phyloP scores from a whole-genome alignment of 2,329 filamentous ascomycete genomes.

The Hortaea werneckii region DNA sequence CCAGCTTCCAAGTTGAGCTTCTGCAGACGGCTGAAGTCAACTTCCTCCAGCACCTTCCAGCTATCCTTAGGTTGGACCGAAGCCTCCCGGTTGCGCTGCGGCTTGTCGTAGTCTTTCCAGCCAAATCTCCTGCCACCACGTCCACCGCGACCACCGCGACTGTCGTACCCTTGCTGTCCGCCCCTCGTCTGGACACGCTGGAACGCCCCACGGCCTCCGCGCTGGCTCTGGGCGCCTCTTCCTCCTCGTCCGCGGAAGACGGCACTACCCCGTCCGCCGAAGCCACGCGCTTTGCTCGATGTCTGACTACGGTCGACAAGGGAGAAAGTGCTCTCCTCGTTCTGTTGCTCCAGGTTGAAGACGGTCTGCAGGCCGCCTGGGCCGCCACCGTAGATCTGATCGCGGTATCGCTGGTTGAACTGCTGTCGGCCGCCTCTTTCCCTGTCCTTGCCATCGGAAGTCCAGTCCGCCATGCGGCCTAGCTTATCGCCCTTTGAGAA shows the following conservation, averaged over 20 bases:
- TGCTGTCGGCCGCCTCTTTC: constrained; percentile 75
- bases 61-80: constrained; percentile 94
- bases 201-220: constrained; percentile 61
- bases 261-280: constrained; percentile 74
- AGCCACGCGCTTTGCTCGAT: constrained; percentile 69
- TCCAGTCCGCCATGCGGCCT: constrained; percentile 99
- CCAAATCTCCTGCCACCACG: constrained; percentile 80
- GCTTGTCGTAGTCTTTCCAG: constrained; percentile 99
- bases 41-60: constrained; percentile 94
- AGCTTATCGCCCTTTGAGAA: constrained; percentile 99
- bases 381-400: constrained; percentile 85
- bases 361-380: constrained; percentile 57
- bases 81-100: constrained; percentile 86
- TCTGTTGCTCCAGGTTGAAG: constrained; percentile 77
- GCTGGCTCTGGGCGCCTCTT: constrained; percentile 59
- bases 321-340: constrained; percentile 96
- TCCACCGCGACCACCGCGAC: constrained; percentile 57
- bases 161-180: constrained; percentile 63
- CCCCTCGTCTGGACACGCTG: constrained; percentile 59
- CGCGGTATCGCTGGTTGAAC: constrained; percentile 86
- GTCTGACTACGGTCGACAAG: constrained; percentile 93
- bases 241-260: constrained; percentile 65
- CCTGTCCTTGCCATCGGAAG: constrained; percentile 70
- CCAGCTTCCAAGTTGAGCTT: constrained; percentile 95
- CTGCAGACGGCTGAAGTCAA: constrained; percentile 88